A percentile compares a stretch with the other conserved stretches of the same genome.
These are phyloP conservation scores for Corinectria fuckeliana DNA, from an alignment of 2,329 filamentous ascomycete species.

Conservation along the genomic window DNA sequence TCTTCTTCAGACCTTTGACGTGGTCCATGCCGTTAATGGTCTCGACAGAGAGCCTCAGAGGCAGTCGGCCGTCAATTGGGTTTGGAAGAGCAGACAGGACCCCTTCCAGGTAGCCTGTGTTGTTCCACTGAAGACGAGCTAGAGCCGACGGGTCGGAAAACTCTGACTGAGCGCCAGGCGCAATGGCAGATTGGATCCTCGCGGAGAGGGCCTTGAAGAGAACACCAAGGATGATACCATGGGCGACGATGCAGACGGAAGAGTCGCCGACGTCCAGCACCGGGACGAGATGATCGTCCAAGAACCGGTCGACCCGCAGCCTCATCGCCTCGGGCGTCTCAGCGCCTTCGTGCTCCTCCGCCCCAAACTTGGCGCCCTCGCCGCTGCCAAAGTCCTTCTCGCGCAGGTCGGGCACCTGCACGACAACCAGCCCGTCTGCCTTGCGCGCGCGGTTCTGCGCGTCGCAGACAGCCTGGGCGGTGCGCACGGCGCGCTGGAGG, in stretches of 20 bases:
- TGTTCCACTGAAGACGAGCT: conserved; percentile 53
- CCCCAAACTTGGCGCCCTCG: conserved; percentile 68
- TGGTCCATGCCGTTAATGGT: conserved; percentile 75
- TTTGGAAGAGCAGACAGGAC: conserved; percentile 23
- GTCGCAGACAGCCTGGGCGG: conserved; percentile 69
- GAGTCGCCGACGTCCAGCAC: conserved; percentile 40
- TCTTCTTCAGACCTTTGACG: conserved; percentile 76
- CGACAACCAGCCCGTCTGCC: conserved; percentile 24
- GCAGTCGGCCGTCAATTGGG: neutral
- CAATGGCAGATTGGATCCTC: conserved; percentile 50
- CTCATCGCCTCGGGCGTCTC: conserved; percentile 75
- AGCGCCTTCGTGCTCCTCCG: conserved; percentile 54
- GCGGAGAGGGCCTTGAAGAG: conserved; percentile 69
- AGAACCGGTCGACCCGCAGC: conserved; percentile 67
- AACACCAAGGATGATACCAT: conserved; percentile 79
- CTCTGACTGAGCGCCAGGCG: conserved; percentile 19
- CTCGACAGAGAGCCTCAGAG: conserved; percentile 54
- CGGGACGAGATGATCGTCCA: conserved; percentile 68
- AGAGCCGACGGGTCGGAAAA: conserved; percentile 17
- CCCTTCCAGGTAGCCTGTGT: conserved; percentile 57
- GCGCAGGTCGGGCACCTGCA: conserved; percentile 56
- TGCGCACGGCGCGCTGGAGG: conserved; percentile 74
- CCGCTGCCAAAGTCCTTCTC: conserved; percentile 78
- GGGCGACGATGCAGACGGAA: conserved; percentile 66
- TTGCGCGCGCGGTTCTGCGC: conserved; percentile 52